A percentile compares a stretch with the other conserved stretches of the same genome.
phyloP scores from a whole-genome alignment of 805 yeast species.

The Candida morakotiae region DNA sequence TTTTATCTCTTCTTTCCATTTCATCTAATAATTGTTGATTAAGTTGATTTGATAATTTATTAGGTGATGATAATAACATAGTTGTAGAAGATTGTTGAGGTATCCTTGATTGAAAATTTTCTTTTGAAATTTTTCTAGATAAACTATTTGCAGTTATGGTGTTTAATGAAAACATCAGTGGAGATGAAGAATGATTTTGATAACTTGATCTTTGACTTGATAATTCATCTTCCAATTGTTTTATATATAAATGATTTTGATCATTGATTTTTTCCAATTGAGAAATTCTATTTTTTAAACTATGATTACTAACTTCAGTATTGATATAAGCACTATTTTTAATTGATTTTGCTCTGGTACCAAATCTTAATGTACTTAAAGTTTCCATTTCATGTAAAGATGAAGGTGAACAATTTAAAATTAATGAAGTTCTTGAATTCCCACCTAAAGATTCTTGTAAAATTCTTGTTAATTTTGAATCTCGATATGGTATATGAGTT shows the following conservation, averaged over 20 bases:
- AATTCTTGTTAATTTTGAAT: conserved; percentile 71
- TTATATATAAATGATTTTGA: conserved; percentile 26
- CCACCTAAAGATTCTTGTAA: conserved; percentile 86
- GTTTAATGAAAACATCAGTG: not conserved
- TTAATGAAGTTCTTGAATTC: conserved; percentile 76
- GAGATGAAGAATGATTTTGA: not conserved
- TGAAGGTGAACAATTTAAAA: conserved; percentile 87
- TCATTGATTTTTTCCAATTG: conserved; percentile 32
- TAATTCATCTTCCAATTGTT: conserved; percentile 40
- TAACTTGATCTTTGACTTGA: conserved; percentile 22
- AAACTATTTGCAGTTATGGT: not conserved
- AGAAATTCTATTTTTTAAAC: conserved; percentile 38
- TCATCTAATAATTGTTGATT: conserved; percentile 14
- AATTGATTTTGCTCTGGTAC: conserved; percentile 79
- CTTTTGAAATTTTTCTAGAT: conserved; percentile 1
- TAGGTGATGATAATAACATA: conserved; percentile 5
- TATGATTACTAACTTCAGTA: conserved; percentile 50
- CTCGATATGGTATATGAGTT: conserved; percentile 80
- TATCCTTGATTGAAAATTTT: conserved; percentile 2
- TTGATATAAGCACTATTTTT: conserved; percentile 65
- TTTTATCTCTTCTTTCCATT: conserved; percentile 22
- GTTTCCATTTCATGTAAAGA: conserved; percentile 72
- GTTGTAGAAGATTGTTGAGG: not conserved
- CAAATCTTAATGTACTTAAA: conserved; percentile 79
- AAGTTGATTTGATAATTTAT: not conserved